Evolutionary conservation across 352 stramenopile genomes (phyloP), one percentile per base, ranked within the genome.

Genomic region (Achlya hypogyna): DNA sequence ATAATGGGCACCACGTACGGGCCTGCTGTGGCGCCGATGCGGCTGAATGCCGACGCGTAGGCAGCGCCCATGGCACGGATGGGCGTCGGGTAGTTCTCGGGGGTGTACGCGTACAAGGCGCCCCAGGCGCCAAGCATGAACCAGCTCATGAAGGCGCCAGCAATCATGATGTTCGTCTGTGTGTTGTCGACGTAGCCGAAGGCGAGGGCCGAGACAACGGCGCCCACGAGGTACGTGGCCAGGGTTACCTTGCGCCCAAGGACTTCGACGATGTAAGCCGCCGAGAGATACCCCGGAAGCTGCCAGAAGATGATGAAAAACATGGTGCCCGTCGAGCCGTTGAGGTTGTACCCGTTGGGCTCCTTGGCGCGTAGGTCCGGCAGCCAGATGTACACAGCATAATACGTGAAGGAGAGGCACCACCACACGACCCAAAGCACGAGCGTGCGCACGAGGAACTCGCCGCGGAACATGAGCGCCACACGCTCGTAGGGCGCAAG

Each of bases 371-470:
- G 83, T 10, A 89, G 66, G 0, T 35, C 62, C 6, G 79, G 79
- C 51, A 89, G 49, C 72, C 84, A 79, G 51, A 86, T 84, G 70
- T 84, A 88, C 35, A 89, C 79, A 34, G 79, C 77, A 54, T 86
- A 88, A 74, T 87, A 89, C 32, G 81, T 81, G 72, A 89, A 84
- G 40, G 78, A 83, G 35, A 89, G 83, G 42, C 75, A 74, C 51
- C 84, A 81, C 81, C 81, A 89, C 25, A 89, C 75, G 63, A 74
- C 82, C 79, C 81, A 89, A 47, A 89, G 51, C 42, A 88, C 79
- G 18, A 62, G 75, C 29, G 81, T 88, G 53, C 79, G 79, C 20
- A 78, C 62, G 31, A 70, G 70, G 66, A 85, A 87, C 38, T 82
- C 78, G 42, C 65, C 63, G 35, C 72, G 66, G 67, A 88, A 88